Evolutionary conservation across 2,329 filamentous ascomycete genomes (phyloP).

Genomic region (Ramularia endophylla): DNA sequence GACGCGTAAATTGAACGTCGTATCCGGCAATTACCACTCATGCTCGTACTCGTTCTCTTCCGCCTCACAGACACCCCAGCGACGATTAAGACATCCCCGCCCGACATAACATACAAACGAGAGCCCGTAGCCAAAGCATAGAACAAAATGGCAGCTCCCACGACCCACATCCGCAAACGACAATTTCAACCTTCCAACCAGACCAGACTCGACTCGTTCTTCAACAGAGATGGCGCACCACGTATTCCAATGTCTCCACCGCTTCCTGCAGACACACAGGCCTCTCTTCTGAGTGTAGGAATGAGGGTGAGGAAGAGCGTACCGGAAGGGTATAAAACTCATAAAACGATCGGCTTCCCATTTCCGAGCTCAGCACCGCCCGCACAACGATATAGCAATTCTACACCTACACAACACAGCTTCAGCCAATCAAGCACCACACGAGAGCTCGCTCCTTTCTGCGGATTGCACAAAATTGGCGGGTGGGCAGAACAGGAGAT

Average conservation of each 20-base stretch:
- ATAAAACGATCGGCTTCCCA: conserved; percentile 33
- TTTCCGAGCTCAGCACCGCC: conserved; percentile 22
- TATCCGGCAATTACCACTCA: too few species aligned
- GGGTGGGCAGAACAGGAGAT: conserved; percentile 56
- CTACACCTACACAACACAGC: conserved; percentile 24
- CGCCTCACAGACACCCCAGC: too few species aligned
- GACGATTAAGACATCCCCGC: too few species aligned
- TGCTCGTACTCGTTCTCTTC: too few species aligned
- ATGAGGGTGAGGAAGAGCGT: conserved; percentile 94
- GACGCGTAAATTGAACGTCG: too few species aligned
- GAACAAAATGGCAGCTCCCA: conserved; percentile 6
- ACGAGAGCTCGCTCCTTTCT: conserved; percentile 71
- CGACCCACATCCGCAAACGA: conserved; percentile 34
- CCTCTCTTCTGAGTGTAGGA: conserved; percentile 82
- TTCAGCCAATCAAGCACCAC: conserved; percentile 12
- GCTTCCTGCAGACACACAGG: conserved; percentile 63
- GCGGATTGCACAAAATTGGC: conserved; percentile 70
- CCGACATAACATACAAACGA: too few species aligned
- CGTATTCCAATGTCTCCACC: conserved; percentile 36
- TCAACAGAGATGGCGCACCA: conserved; percentile 24
- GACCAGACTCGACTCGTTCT: conserved; percentile 38
- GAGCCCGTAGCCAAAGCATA: too few species aligned
- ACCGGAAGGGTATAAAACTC: conserved; percentile 88
- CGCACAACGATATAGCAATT: conserved; percentile 29
- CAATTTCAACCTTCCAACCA: conserved; percentile 37